Percentiles rank a stretch among this genome's conserved stretches.
These are phyloP conservation scores for Agrocybe pediades DNA, from an alignment of 768 basidiomycete species.

Conservation along the genomic window DNA sequence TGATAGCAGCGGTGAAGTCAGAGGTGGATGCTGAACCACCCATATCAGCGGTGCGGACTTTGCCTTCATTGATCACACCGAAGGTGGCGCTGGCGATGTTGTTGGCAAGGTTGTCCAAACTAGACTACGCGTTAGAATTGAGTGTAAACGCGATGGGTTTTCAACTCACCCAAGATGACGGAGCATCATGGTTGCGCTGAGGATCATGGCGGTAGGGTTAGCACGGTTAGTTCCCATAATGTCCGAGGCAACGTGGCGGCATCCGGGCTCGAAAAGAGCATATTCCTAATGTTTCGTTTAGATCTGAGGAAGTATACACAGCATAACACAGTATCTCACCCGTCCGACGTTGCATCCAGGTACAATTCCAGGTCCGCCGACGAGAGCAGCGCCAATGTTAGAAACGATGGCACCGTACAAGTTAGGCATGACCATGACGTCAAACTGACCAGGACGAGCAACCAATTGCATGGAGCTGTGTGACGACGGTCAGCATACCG, in stretches of 20 bases:
- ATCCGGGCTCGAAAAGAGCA: conserved; percentile 98
- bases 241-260: conserved; percentile 92
- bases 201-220: conserved; percentile 97
- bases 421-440: conserved; percentile 99
- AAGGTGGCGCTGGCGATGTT: conserved; percentile 91
- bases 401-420: conserved; percentile 96
- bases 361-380: conserved; percentile 97
- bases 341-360: conserved; percentile 98
- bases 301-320: conserved; percentile 12
- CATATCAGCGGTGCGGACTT: conserved; percentile 94
- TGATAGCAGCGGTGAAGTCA: conserved; percentile 92
- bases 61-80: conserved; percentile 85
- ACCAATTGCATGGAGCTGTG: conserved; percentile 99
- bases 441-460: conserved; percentile 92
- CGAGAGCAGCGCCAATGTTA: conserved; percentile 98
- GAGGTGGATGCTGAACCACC: conserved; percentile 93
- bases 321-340: conserved; percentile 38
- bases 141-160: background rate
- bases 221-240: conserved; percentile 96
- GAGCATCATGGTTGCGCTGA: conserved; percentile 97
- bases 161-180: conserved; percentile 83
- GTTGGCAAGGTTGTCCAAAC: conserved; percentile 92
- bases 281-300: conserved; percentile 65
- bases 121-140: conserved; percentile 27
- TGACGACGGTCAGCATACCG: conserved; percentile 7